Evolutionary conservation across 148 eudicot genomes (phyloP).

Genomic region (Salicornia ramosissima): DNA sequence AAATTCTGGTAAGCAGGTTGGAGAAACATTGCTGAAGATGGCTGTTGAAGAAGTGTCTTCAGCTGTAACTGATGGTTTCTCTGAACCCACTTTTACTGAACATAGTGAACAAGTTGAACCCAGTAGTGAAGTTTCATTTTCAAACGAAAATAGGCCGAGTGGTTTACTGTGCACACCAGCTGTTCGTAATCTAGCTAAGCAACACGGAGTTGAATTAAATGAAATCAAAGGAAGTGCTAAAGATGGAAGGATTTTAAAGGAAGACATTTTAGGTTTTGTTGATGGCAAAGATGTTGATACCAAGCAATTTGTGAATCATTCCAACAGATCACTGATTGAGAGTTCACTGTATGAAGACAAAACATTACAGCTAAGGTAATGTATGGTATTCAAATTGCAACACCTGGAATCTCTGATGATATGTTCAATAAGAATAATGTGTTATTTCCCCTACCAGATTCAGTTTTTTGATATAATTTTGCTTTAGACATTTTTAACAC

Average conservation of each 20-base stretch:
- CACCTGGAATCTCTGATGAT: neutral
- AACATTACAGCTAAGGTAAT: conserved; percentile 63
- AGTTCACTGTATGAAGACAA: conserved; percentile 49
- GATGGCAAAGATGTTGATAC: conserved; percentile 35
- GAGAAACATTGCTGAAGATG: conserved; percentile 84
- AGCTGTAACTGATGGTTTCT: conserved; percentile 26
- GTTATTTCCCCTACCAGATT: neutral
- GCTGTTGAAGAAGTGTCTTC: conserved; percentile 45
- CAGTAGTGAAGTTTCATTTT: conserved; percentile 25
- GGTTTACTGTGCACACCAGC: conserved; percentile 76
- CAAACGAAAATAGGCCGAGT: conserved; percentile 25
- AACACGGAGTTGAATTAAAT: conserved; percentile 52
- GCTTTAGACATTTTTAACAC: neutral
- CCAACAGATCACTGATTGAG: conserved; percentile 25
- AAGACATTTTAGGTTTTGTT: conserved; percentile 69
- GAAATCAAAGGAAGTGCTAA: conserved; percentile 69
- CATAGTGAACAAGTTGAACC: conserved; percentile 26
- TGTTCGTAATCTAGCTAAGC: conserved; percentile 77
- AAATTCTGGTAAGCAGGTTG: conserved; percentile 50
- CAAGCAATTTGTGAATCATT: conserved; percentile 26
- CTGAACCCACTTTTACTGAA: conserved; percentile 21
- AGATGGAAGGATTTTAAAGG: conserved; percentile 76
- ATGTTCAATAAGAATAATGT: neutral
- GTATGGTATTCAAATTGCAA: neutral
- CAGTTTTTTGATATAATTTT: neutral